Base-by-base conservation (phyloP, 2,329 filamentous ascomycete species). In the Epichloe glyceriae region DNA sequence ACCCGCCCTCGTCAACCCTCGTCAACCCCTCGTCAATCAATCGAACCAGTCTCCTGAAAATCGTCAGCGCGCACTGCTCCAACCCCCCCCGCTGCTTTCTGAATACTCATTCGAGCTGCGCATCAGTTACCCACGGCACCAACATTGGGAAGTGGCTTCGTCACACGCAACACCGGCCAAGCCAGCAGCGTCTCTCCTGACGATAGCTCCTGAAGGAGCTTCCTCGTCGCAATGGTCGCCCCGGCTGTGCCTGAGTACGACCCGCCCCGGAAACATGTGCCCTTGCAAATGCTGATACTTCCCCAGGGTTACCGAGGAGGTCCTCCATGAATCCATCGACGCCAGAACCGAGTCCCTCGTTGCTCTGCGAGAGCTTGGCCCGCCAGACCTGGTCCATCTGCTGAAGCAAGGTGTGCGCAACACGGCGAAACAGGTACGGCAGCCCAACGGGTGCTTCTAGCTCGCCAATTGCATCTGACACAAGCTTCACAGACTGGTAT, bases 311-410 rank as follows among this genome's bases (percentile, higher is more conserved):
- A 91, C 90, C 61, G 93, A 98, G 72, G 89, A 96, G 70, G 80
- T 93, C 56, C 78, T 94, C 55, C 86, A 95, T 64, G 88, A 95
- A 61, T 88, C 91, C 49, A 85, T 96, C 67, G 90, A 96, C 64
- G 83, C 89, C 60, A 85, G 93, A 67, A 95, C 91, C 60, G 93
- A 98, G 64, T 86, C 86, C 42, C 79, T 98, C 39, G 78, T 85
- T 58, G 80, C 82, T 46, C 76, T 98, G 56, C 86, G 93, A 63
- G 93, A 98, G 75, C 80, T 98, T 52, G 93, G 93, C 41, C 93
- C 93, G 26, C 93, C 93, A 50, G 93, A 98, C 69, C 78, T 98
- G 30, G 91, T 97, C 39, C 93, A 98, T 70, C 79, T 98, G 52
- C 80, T 95, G 61, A 97, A 96, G 67, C 78, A 82, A 62, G 73